Base-by-base conservation (phyloP, 371 early-diverging fungal genomes). In the Massospora cicadina region DNA sequence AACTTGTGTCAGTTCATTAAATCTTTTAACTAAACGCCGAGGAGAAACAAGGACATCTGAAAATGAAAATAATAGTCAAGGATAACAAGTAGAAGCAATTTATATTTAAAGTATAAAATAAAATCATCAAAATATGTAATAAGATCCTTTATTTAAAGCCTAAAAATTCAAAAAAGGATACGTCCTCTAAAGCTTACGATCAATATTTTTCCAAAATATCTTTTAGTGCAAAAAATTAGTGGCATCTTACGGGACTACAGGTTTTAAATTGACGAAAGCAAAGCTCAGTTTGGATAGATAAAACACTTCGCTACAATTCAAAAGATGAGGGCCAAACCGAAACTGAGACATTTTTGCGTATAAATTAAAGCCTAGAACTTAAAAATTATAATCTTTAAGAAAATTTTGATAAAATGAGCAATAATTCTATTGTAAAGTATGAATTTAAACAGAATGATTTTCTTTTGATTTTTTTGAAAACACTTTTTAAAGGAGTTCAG, bases 201-300 rank as follows among this genome's bases (percentile, higher is more conserved):
- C 10, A 31, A 58, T 21, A 29, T 17, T 54, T 53, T 27, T 30
- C 1, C 33, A 23, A 12, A 26, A 55, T 32, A 27, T 1, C 26
- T 12, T 1, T 25, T 30, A 25, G 43, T 57, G 30, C 33, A 27
- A 23, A 26, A 33, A 17, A 23, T 26, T 33, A 23, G 55, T 0
- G 29, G 27, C n/a, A n/a, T 59, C 74, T 71, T 80, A 83, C 76
- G 87, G 86, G 0, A 81, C 79, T 33, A 91, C 84, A 26, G 95
- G 93, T 69, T 93, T 93, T 54, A 90, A 75, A 68, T 93, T 93
- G 55, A 93, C 93, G 12, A 95, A 72, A 0, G 88, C 93, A 53
- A 85, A 75, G 3, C 81, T 77, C 31, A 82, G 74, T 54, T 77
- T 73, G 0, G 91, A 81, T 63, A 77, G 74, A 68, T 79, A 79